These are phyloP conservation scores for Candida pseudoviswanathii DNA, from an alignment of 1,139 yeast species.

Conservation along the genomic window DNA sequence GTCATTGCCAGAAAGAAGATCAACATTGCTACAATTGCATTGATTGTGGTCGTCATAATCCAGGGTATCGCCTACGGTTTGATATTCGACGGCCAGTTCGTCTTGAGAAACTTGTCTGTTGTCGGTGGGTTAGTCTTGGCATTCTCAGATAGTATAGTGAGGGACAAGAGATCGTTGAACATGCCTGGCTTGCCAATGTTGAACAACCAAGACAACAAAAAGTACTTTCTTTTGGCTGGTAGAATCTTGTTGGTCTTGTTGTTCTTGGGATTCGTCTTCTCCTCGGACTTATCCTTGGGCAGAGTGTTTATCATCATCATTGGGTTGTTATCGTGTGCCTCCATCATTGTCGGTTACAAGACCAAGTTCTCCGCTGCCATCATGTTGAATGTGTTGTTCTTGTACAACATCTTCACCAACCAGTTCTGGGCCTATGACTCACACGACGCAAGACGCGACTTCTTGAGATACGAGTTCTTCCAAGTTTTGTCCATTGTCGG, in stretches of 20 bases:
- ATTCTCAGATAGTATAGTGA: constrained; percentile 83
- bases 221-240: constrained; percentile 86
- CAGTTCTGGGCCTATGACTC: constrained; percentile 84
- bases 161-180: constrained; percentile 67
- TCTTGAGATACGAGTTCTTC: constrained; percentile 88
- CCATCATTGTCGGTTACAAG: constrained; percentile 91
- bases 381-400: constrained; percentile 69
- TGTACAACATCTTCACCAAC: constrained; percentile 79
- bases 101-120: constrained; percentile 84
- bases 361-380: constrained; percentile 87
- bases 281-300: constrained; percentile 72
- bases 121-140: constrained; percentile 93
- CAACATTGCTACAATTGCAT: constrained; percentile 69
- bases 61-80: constrained; percentile 93
- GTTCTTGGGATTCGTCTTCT: constrained; percentile 83
- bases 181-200: constrained; percentile 93
- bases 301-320: constrained; percentile 66
- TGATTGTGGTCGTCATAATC: constrained; percentile 70
- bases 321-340: constrained; percentile 71
- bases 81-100: constrained; percentile 77
- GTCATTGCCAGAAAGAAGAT: constrained; percentile 73
- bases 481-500: constrained; percentile 96
- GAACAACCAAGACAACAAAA: constrained; percentile 80
- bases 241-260: constrained; percentile 82
- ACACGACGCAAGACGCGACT: constrained; percentile 81